Base-by-base conservation (phyloP, 2,329 filamentous ascomycete genomes). In the Dactylellina sp. region DNA sequence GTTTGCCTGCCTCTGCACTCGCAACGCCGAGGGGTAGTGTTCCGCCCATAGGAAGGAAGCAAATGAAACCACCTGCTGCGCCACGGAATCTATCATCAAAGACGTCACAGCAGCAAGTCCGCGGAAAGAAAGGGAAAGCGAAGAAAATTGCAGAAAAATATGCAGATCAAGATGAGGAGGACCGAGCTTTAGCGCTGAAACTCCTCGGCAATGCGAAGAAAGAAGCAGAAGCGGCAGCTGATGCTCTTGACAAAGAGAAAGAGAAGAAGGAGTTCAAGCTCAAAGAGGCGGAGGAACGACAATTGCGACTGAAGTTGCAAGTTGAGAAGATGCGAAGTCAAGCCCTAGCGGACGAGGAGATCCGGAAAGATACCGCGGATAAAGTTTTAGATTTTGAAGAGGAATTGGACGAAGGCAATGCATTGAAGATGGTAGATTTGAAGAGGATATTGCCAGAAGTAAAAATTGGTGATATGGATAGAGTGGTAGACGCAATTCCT, bases 101-200 rank as follows among this genome's bases (percentile, higher is more conserved):
- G 59, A 77, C 81, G 0, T 11, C 65, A 16, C 60, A 77, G 14
- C 71, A 71, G 35, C 74, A 77, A 49, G 81, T 85, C 12, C 89
- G 93, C 66, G 92, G 93, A 28, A 92, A 96, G 80, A 88, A 87
- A 68, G 86, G 86, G 71, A 97, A 96, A 80, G 89, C 89, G 46
- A 97, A 96, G 84, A 96, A 95, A 81, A 89, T 92, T 1, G 92
- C 92, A 2, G 84, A 87, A 70, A 97, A 97, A 80, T 99, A 99
- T 82, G 94, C 91, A 49, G 84, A 96, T 78, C 95, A 98, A 84
- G 94, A 98, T 78, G 93, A 97, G 63, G 94, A 97, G 81, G 95
- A 99, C 79, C 91, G 93, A 11, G 87, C 86, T 5, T 86, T 93
- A 0, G 92, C 93, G 32, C 90, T 97, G 81, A 86, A 89, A 22